Evolutionary conservation across 441 rosid genomes (phyloP), one percentile per base, ranked within the genome.

Genomic region (Populus hybrid): DNA sequence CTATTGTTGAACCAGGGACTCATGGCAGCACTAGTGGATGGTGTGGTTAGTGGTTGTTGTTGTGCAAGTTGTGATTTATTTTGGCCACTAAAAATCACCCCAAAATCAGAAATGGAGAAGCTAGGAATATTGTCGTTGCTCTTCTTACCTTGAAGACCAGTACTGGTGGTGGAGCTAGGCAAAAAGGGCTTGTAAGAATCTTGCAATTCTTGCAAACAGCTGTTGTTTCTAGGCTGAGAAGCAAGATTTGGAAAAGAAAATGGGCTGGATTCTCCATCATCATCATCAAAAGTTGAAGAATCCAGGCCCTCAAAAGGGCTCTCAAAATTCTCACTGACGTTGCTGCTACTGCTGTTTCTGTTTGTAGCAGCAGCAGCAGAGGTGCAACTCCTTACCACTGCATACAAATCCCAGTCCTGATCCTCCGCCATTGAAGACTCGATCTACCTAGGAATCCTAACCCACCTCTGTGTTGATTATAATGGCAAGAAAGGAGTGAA

Each of bases 341-440:
- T 70, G 61, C 50, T 50, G 38, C 69, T 69, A 6, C 78, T 7
- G 12, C 81, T 67, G 67, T 30, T 16, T 36, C 69, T 26, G 73
- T 68, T 46, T 6, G 42, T 11, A 28, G 80, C 20, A 9, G 42
- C n/a, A 35, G 80, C 26, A 9, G 87, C 35, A 64, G 86, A 57
- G 82, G 79, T 74, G 79, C 87, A 89, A 83, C 92, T 79, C 79
- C 89, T 88, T n/a, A 92, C 93, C 20, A 92, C 83, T 24, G 97
- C 94, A 70, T 67, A 77, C 57, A 92, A 89, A 88, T 91, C 97
- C 97, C 95, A 93, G 59, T 89, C 88, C 46, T 88, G 90, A 26
- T 87, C 87, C 94, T 88, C 89, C 28, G 40, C 36, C 23, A 67
- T 26, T 42, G 21, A 61, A n/a, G 10, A 38, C 34, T 35, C 68